Evolutionary conservation across 148 eudicot species (phyloP).

Genomic region (Camellia japonica): DNA sequence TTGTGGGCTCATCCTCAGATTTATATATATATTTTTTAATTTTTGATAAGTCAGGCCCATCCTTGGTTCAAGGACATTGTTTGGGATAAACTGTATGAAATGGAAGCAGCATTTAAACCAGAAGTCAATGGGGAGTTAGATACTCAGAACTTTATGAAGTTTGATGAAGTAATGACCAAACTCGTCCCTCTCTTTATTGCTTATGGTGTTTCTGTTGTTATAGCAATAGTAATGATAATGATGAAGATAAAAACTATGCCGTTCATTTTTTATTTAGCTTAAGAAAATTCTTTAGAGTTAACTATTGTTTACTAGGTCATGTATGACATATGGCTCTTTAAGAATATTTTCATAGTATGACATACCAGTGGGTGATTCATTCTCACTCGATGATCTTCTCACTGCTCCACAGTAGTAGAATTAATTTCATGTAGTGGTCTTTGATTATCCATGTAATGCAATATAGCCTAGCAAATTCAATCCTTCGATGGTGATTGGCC

Average conservation of each 20-base stretch:
- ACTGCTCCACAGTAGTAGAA: background rate
- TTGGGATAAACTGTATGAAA: conserved; percentile 93
- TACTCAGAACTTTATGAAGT: conserved; percentile 96
- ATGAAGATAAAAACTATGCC: background rate
- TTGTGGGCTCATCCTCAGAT: conserved; percentile 43
- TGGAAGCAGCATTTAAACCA: conserved; percentile 90
- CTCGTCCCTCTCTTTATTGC: background rate
- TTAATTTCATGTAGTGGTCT: background rate
- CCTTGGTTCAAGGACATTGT: conserved; percentile 81
- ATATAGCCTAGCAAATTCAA: background rate
- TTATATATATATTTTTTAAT: background rate
- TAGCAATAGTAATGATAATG: background rate
- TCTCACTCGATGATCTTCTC: background rate
- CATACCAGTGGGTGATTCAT: background rate
- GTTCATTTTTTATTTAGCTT: background rate
- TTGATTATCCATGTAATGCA: background rate
- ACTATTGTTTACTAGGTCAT: background rate
- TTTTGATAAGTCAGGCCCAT: conserved; percentile 57
- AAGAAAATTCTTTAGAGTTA: too few relatives aligned
- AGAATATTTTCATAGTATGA: background rate
- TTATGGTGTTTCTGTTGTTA: background rate
- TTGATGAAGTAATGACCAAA: conserved; percentile 71
- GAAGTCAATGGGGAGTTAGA: conserved; percentile 93
- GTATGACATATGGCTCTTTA: background rate
- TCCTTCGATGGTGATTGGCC: background rate